Percentiles rank a stretch among this genome's conserved stretches.
phyloP scores from a whole-genome alignment of 2,329 filamentous ascomycete genomes.

The Pseudogymnoascus sp. region DNA sequence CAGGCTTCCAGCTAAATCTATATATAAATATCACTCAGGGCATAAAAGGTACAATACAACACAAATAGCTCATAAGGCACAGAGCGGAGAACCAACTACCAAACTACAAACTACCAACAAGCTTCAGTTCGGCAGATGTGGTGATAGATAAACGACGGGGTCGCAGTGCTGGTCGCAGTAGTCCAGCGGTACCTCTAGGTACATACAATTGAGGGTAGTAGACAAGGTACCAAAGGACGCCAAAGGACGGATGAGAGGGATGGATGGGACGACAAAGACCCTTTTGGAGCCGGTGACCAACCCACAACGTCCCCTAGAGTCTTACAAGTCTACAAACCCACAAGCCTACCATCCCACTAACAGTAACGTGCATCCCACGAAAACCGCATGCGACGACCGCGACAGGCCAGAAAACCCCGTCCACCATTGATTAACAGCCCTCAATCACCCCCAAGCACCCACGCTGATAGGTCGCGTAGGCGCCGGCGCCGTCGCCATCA shows the following conservation, averaged over 20 bases:
- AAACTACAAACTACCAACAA: not conserved
- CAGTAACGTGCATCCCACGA: not conserved
- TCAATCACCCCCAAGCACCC: not conserved
- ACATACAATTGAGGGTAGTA: not conserved
- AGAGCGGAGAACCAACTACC: not conserved
- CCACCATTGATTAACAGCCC: not conserved
- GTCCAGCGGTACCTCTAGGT: not conserved
- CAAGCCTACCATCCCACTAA: not conserved
- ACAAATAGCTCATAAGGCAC: conserved; percentile 1
- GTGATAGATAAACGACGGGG: not conserved
- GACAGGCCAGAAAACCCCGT: not conserved
- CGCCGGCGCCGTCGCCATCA: conserved; percentile 1
- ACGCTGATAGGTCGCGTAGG: not conserved
- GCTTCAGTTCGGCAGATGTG: not conserved
- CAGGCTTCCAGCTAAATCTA: not conserved
- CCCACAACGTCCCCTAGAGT: not conserved
- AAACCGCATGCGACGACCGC: not conserved
- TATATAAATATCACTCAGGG: not conserved
- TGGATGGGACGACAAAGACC: not conserved
- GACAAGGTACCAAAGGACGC: not conserved
- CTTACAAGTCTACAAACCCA: not conserved
- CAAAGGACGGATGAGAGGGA: not conserved
- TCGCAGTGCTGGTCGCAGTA: not conserved
- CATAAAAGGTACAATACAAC: not conserved
- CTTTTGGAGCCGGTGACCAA: not conserved